Evolutionary conservation across 78 protist genomes (phyloP), one percentile per base, ranked within the genome.

Genomic region (Dictyostelium firmibasis): DNA sequence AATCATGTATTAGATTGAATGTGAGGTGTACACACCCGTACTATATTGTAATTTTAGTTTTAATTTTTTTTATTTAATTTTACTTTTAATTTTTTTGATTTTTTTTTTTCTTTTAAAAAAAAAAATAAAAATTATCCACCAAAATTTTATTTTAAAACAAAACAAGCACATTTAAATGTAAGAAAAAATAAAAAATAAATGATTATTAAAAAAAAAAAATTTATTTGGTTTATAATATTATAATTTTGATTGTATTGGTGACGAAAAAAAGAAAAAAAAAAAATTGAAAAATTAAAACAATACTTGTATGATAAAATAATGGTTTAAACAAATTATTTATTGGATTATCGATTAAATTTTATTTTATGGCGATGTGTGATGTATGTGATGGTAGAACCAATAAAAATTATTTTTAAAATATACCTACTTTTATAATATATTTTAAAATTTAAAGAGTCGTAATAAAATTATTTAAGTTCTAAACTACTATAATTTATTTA

Each of bases 11-110:
- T 74, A 74, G 79, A 74, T 29, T 35, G 79, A 74, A 74, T 74
- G 41, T 74, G 79, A 74, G 79, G 36, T 35, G 79, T 57, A 57
- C 67, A 20, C 67, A 57, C 67, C 67, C 67, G 67, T 57, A 57
- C 67, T 57, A 20, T 57, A 57, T 57, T 57, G 67, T 57, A 57
- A 57, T 57, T 57, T n/a, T 57, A 57, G 67, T 57, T 57, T 57
- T 57, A 20, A 50, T 57, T 57, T 57, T 20, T 57, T 57, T 57
- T 57, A 57, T 57, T 57, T 57, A 57, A 57, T 57, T 57, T 57
- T 50, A 50, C 62, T 16, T 50, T 50, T 50, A 50, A 14, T 50
- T 50, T 0, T 44, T 7, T 9, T 50, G n/a, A n/a, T n/a, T n/a
- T n/a, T 50, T 41, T 41, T 41, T 41, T 41, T 50, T 50, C 23